Percentiles rank a stretch among this genome's conserved stretches.
These are phyloP conservation scores for Smallanthus sonchifolius DNA, from an alignment of 129 eudicot genomes.

Conservation along the genomic window DNA sequence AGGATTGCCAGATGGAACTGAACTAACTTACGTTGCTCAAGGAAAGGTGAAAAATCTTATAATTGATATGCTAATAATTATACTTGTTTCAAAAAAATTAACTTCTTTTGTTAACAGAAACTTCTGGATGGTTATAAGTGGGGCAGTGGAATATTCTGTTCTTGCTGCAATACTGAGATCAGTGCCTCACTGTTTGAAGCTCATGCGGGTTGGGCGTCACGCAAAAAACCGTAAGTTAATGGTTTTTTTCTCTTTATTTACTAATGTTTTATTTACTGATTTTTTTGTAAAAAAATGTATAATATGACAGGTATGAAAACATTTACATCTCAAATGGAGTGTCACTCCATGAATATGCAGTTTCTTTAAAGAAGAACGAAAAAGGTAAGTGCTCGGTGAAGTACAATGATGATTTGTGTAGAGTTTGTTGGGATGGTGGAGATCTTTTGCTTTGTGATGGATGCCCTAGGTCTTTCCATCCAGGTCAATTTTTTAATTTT, in stretches of 20 bases:
- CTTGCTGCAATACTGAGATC: conserved; percentile 72
- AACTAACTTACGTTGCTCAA: conserved; percentile 64
- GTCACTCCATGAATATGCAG: conserved; percentile 84
- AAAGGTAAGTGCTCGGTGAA: conserved; percentile 33
- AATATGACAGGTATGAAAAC: conserved; percentile 57
- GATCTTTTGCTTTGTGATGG: conserved; percentile 92
- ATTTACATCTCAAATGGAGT: conserved; percentile 95
- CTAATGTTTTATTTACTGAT: neutral
- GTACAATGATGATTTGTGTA: conserved; percentile 78
- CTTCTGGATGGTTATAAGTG: conserved; percentile 73
- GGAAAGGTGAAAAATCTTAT: conserved; percentile 58
- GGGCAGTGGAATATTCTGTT: conserved; percentile 74
- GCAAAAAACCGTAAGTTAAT: conserved; percentile 79
- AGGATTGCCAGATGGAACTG: conserved; percentile 93
- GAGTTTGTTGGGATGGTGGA: conserved; percentile 93
- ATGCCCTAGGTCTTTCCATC: conserved; percentile 95
- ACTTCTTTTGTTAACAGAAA: conserved; percentile 48
- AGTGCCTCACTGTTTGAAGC: conserved; percentile 94
- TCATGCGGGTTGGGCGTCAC: conserved; percentile 95
- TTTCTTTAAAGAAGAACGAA: conserved; percentile 45
- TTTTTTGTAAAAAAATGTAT: neutral
- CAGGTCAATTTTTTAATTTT: conserved; percentile 42
- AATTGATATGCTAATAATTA: neutral
- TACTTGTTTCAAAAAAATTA: conserved; percentile 12
- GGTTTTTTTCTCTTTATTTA: neutral